These are phyloP conservation scores for Bifiguratus adelaidae DNA, from an alignment of 192 early-diverging fungal species.

Conservation along the genomic window DNA sequence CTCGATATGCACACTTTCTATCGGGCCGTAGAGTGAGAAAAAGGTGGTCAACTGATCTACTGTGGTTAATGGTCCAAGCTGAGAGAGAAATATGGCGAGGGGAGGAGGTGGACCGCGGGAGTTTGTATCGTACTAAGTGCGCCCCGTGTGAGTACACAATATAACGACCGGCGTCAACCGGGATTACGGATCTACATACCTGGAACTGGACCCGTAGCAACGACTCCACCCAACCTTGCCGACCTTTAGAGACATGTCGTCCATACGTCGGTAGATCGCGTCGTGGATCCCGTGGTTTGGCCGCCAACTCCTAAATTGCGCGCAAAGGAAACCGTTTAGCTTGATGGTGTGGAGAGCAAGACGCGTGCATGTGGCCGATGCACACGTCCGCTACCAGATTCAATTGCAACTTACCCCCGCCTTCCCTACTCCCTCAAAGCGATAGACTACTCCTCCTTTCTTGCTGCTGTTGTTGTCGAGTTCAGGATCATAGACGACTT, in stretches of 20 bases:
- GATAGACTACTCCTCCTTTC: slow-evolving; percentile 7
- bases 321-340: background rate
- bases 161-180: too few species aligned
- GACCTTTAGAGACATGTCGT: slow-evolving; percentile 1
- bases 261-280: background rate
- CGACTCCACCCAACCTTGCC: background rate
- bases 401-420: too few species aligned
- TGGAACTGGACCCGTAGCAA: background rate
- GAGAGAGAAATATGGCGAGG: slow-evolving; percentile 19
- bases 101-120: slow-evolving; percentile 15
- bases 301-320: slow-evolving; percentile 1
- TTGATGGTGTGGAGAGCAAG: too few species aligned
- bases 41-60: slow-evolving; percentile 18
- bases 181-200: too few species aligned
- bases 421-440: slow-evolving; percentile 7
- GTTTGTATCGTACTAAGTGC: slow-evolving; percentile 10
- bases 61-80: slow-evolving; percentile 21
- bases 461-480: slow-evolving; percentile 4
- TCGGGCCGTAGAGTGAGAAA: slow-evolving; percentile 38
- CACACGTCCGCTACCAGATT: too few species aligned
- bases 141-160: background rate
- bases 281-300: slow-evolving; percentile 6
- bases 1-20: slow-evolving; percentile 33
- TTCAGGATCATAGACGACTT: slow-evolving; percentile 14
- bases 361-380: too few species aligned